Conservation (phyloP, 148 eudicot species). For the Spergularia marina region DNA sequence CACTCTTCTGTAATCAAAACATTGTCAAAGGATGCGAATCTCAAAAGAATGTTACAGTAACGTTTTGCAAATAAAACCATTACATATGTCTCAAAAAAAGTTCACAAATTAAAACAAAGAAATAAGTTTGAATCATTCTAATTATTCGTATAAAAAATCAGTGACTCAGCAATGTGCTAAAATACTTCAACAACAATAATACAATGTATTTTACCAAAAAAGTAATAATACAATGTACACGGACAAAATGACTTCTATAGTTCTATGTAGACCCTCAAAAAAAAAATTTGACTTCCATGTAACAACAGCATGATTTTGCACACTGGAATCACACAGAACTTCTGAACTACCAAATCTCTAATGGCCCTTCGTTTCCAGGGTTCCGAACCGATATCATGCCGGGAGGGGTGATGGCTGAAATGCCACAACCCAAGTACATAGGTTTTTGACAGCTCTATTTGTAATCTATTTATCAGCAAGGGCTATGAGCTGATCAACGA, state of each 20-base stretch:
- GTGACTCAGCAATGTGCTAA: too few species aligned
- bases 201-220: neutral
- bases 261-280: too few species aligned
- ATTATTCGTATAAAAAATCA: neutral
- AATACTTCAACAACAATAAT: too few species aligned
- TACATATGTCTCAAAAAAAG: neutral
- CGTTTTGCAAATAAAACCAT: neutral
- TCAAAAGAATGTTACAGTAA: neutral
- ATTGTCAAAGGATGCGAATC: neutral
- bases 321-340: constrained; percentile 15
- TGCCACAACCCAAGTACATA: neutral
- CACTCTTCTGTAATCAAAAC: neutral
- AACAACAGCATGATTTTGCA: neutral
- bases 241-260: neutral
- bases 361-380: constrained; percentile 5
- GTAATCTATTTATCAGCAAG: constrained; percentile 50
- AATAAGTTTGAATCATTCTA: neutral
- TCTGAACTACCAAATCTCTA: neutral
- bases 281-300: neutral
- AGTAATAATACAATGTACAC: neutral
- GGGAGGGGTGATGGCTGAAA: neutral
- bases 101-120: neutral
- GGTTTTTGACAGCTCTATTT: neutral
- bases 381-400: neutral
- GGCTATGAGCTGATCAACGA: constrained; percentile 83